These are phyloP conservation scores for Starmerella ratchasimensis DNA, from an alignment of 805 yeast genomes.

Conservation along the genomic window DNA sequence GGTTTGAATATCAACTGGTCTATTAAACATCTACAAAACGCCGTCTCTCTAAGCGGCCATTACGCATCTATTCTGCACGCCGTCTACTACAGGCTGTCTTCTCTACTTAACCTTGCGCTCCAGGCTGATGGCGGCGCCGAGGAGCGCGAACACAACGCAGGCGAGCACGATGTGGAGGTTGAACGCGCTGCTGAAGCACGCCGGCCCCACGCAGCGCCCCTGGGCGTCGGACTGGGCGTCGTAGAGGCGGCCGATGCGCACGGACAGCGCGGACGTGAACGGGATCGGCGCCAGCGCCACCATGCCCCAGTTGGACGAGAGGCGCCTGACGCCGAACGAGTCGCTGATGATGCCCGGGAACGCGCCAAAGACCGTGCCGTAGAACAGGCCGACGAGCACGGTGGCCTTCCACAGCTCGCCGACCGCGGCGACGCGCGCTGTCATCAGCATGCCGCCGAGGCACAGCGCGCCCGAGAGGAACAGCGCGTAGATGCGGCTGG, in stretches of 20 bases:
- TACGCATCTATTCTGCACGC: no score
- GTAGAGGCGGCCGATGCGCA: conserved; percentile 48
- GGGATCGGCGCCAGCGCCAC: conserved; percentile 53
- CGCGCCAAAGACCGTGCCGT: conserved; percentile 60
- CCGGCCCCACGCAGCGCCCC: conserved; percentile 16
- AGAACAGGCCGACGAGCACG: conserved; percentile 49
- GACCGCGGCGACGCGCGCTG: conserved; percentile 3
- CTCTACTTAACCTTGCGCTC: background rate
- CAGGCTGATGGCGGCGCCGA: conserved; percentile 5
- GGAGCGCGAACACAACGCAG: conserved; percentile 1
- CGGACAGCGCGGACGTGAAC: conserved; percentile 46
- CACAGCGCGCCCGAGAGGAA: conserved; percentile 39
- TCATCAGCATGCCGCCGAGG: conserved; percentile 36
- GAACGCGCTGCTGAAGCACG: conserved; percentile 15
- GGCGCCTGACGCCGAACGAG: conserved; percentile 51
- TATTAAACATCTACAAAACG: no score
- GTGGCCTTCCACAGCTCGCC: conserved; percentile 37
- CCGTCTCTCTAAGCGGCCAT: no score
- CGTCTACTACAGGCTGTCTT: no score
- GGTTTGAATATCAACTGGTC: no score
- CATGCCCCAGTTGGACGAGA: conserved; percentile 63
- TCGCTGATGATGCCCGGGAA: conserved; percentile 69
- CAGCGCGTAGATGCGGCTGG: conserved; percentile 38
- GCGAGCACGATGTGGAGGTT: conserved; percentile 12
- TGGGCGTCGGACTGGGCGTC: conserved; percentile 32